These are phyloP conservation scores for Sambucus nigra DNA, from an alignment of 129 eudicot genomes.

Conservation along the genomic window DNA sequence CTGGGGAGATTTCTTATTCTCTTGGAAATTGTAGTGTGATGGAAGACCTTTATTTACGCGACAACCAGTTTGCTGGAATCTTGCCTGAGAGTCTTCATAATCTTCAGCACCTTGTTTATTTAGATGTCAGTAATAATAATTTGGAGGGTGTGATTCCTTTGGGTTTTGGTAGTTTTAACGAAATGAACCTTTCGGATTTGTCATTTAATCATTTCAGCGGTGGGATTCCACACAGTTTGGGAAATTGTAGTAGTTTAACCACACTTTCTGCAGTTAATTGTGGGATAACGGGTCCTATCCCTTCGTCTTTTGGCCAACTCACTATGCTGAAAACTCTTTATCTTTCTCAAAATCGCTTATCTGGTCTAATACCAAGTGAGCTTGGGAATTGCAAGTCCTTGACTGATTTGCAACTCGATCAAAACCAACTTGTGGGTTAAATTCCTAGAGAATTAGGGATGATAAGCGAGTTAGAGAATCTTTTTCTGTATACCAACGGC, in stretches of 20 bases:
- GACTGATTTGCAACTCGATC: slow-evolving; percentile 34
- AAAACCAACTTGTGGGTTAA: slow-evolving; percentile 54
- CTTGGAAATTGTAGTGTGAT: slow-evolving; percentile 46
- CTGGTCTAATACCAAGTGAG: slow-evolving; percentile 65
- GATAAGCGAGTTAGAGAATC: slow-evolving; percentile 33
- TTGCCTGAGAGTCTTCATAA: slow-evolving; percentile 42
- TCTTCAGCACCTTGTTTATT: slow-evolving; percentile 31
- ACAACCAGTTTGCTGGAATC: slow-evolving; percentile 40
- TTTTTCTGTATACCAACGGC: slow-evolving; percentile 41
- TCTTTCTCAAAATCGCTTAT: slow-evolving; percentile 54
- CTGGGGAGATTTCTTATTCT: slow-evolving; percentile 50
- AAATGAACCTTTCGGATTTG: slow-evolving; percentile 31
- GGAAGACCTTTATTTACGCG: slow-evolving; percentile 33
- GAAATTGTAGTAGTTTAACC: slow-evolving; percentile 51
- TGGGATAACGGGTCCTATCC: slow-evolving; percentile 52
- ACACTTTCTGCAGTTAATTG: slow-evolving; percentile 41
- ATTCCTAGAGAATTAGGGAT: slow-evolving; percentile 62
- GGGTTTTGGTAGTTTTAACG: slow-evolving; percentile 31
- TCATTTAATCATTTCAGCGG: slow-evolving; percentile 55
- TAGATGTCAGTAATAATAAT: slow-evolving; percentile 42
- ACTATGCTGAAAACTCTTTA: slow-evolving; percentile 31
- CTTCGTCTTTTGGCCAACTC: slow-evolving; percentile 62
- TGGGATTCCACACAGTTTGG: slow-evolving; percentile 47
- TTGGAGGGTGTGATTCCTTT: slow-evolving; percentile 50
- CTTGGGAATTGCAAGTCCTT: slow-evolving; percentile 66